Evolutionary conservation across 148 eudicot species (phyloP).

Genomic region (Persicaria maculosa): DNA sequence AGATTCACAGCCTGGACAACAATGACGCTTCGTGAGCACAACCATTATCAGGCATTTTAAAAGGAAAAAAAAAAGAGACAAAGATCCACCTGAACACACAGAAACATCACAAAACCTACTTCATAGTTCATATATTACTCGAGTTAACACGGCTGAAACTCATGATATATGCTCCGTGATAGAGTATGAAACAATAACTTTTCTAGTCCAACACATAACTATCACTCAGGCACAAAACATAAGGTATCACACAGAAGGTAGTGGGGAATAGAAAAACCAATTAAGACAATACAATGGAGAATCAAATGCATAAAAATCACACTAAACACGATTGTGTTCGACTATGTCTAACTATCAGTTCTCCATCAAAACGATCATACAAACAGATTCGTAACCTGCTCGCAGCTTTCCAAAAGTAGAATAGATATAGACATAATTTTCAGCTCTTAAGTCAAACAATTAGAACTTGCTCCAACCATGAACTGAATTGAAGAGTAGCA

Average conservation of each 20-base stretch:
- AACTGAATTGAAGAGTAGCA: not conserved
- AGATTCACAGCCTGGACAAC: conserved; percentile 75
- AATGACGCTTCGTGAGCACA: not conserved
- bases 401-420: not conserved
- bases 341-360: not conserved
- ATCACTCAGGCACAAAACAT: not conserved
- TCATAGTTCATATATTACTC: not conserved
- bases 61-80: not conserved
- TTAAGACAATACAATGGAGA: not conserved
- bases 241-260: not conserved
- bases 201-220: not conserved
- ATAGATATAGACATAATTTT: not conserved
- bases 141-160: not conserved
- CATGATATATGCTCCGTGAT: not conserved
- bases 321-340: not conserved
- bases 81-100: conserved; percentile 3
- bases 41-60: not conserved
- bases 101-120: not conserved
- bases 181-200: not conserved
- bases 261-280: not conserved
- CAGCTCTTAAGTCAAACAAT: not conserved
- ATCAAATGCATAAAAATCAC: not conserved
- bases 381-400: not conserved
- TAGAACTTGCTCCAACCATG: not conserved
- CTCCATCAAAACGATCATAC: not conserved